Conservation (phyloP, 768 basidiomycete species). For the Trametes sanguinea region DNA sequence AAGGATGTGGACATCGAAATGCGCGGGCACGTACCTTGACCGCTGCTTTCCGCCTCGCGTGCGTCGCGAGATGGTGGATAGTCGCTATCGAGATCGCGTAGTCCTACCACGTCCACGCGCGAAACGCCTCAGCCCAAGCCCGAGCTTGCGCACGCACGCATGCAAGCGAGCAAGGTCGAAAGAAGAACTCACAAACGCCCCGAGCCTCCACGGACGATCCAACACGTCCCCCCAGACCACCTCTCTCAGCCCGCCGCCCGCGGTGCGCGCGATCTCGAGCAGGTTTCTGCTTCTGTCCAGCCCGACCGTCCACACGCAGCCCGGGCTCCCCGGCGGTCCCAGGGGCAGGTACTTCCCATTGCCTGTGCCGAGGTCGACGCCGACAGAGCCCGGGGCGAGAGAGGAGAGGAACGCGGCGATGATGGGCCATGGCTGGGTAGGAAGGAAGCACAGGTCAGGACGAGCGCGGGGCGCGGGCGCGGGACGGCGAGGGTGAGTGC, state of each 20-base stretch:
- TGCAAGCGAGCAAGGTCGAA: not conserved
- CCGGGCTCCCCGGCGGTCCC: slow-evolving; percentile 56
- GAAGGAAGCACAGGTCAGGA: not conserved
- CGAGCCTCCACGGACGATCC: slow-evolving; percentile 70
- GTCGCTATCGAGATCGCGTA: slow-evolving; percentile 97
- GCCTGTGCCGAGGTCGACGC: slow-evolving; percentile 93
- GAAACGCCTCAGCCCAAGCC: no score
- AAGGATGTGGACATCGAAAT: not conserved
- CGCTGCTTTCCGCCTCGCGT: slow-evolving; percentile 66
- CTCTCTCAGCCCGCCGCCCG: slow-evolving; percentile 60
- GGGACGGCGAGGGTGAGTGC: not conserved
- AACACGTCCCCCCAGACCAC: slow-evolving; percentile 83
- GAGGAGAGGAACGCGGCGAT: slow-evolving; percentile 72
- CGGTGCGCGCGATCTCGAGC: slow-evolving; percentile 70
- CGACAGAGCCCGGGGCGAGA: slow-evolving; percentile 76
- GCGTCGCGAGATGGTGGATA: slow-evolving; percentile 91
- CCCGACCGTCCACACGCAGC: slow-evolving; percentile 72
- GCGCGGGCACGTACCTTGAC: slow-evolving; percentile 58
- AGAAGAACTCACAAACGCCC: slow-evolving; percentile 70
- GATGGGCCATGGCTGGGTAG: slow-evolving; percentile 82
- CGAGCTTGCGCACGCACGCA: no score
- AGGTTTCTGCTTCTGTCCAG: slow-evolving; percentile 82
- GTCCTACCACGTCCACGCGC: slow-evolving; percentile 55
- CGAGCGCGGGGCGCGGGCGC: not conserved
- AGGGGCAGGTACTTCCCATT: slow-evolving; percentile 96